Base-by-base conservation (phyloP, 2,329 filamentous ascomycete genomes). In the Teratosphaeria destructans region DNA sequence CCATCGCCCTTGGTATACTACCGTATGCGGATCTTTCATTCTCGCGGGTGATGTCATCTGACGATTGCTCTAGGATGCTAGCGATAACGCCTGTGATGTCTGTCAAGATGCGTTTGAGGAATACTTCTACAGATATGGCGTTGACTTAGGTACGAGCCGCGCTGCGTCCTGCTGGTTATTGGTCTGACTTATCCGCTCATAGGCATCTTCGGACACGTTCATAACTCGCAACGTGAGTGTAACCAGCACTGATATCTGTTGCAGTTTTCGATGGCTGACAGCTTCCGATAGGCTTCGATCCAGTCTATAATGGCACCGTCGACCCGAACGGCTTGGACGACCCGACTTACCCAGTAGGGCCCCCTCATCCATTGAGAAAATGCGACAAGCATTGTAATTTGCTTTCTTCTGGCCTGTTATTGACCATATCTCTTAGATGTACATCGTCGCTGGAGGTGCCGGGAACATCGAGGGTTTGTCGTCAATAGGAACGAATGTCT, bases 381-480 rank as follows among this genome's bases (percentile, higher is more conserved):
- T 43, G 12, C 12, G 37, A 32, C 29, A 32, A 4, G 29, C 29
- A 32, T 3, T 43, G 37, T 12, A 12, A 43, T 16, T 16, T 43
- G 37, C 37, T 16, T 12, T 14, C 10, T n/a, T 5, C 3, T 5
- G 5, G 16, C 14, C 11, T 10, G 14, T 14, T n/a, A 43, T 5
- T 43, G 1, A 43, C 5, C 16, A 43, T 5, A 16, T 43, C 37
- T 14, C 37, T 43, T 43, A 43, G 76, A 77, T 81, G 76, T 85
- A 85, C 62, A 79, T 81, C 53, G 73, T 83, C 7, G 77, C 80
- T 2, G 81, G 81, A 3, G 82, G 80, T 1, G 76, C 81, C 0
- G 82, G 82, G 2, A 83, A 82, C 57, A 80, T 83, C 57, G 81
- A 84, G 66, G 81, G 80, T 0, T 61, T 82, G 56, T 74, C 67